Evolutionary conservation across 2,329 filamentous ascomycete species (phyloP), one percentile per base, ranked within the genome.

Genomic region (Trichophyton benhamiae): DNA sequence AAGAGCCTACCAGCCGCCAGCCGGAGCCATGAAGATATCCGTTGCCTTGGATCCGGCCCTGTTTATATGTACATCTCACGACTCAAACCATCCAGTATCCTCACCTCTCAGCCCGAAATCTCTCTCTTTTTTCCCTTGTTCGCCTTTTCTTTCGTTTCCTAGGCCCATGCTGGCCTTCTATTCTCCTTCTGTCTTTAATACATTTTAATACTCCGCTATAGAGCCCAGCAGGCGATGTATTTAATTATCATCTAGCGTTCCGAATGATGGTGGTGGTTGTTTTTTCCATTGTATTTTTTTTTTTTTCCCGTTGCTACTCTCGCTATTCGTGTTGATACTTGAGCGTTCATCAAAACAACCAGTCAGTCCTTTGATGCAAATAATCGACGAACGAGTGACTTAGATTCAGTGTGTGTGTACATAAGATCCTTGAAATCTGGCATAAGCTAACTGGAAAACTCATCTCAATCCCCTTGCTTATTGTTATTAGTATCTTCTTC

Each of bases 191-290:
- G 15, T 55, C 52, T 27, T 20, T 55, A 55, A 36, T 55, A 55
- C 52, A 27, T 33, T 33, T 55, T 55, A 55, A 55, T 55, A 55
- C 52, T 53, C 30, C 27, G 52, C 27, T 55, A 55, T 55, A 55
- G 52, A 55, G 52, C 52, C 52, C n/a, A n/a, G n/a, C 30, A 38
- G 52, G 52, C 25, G 25, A 55, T 55, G 52, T 55, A 55, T 55
- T 38, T 55, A 55, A 20, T 55, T 36, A n/a, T 36, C 25, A 36
- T 36, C 13, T 36, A 55, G 52, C 52, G 52, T 55, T 55, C 52
- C 52, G 52, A 36, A n/a, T 55, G 30, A 15, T 33, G 52, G 52
- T 20, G 15, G 5, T 55, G 27, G 30, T 36, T 55, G 5, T 27
- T 55, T 11, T 5, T 33, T 3, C 15, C 15, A 3, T 25, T 8